Evolutionary conservation across 2,329 filamentous ascomycete genomes (phyloP).

Genomic region (Colletotrichum lindemuthianum): DNA sequence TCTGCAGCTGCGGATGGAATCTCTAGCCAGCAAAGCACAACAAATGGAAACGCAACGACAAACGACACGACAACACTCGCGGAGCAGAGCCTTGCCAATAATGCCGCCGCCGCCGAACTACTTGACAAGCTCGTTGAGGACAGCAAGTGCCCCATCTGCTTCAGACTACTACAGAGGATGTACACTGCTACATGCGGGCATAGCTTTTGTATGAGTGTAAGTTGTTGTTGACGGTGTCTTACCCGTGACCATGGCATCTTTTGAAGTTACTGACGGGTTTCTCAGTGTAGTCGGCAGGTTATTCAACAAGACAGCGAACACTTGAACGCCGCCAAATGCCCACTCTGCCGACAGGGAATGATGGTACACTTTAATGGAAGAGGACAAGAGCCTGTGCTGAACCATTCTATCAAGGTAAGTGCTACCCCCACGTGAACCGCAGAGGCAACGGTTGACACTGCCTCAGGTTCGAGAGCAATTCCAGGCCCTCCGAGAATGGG

Average conservation of each 20-base stretch:
- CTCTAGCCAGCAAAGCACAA: too few relatives aligned
- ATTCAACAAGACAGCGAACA: too few relatives aligned
- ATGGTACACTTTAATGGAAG: too few relatives aligned
- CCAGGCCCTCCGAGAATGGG: neutral
- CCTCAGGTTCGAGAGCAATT: neutral
- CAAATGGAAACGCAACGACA: too few relatives aligned
- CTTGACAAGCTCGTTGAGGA: conserved; percentile 8
- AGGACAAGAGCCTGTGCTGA: neutral
- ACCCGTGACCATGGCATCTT: too few relatives aligned
- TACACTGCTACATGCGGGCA: conserved; percentile 2
- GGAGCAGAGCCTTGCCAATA: neutral
- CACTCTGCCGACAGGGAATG: neutral
- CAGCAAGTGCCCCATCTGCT: conserved; percentile 9
- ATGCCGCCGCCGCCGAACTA: neutral
- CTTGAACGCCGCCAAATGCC: neutral
- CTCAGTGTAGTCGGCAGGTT: too few relatives aligned
- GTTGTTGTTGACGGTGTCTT: neutral
- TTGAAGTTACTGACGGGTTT: too few relatives aligned
- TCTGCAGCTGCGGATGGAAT: neutral
- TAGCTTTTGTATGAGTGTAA: neutral
- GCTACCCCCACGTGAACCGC: neutral
- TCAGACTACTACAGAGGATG: neutral
- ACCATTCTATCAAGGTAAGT: neutral
- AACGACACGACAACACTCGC: too few relatives aligned
- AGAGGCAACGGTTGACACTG: neutral